These are phyloP conservation scores for Kitagawia praeruptora DNA, from an alignment of 129 eudicot species.

Conservation along the genomic window DNA sequence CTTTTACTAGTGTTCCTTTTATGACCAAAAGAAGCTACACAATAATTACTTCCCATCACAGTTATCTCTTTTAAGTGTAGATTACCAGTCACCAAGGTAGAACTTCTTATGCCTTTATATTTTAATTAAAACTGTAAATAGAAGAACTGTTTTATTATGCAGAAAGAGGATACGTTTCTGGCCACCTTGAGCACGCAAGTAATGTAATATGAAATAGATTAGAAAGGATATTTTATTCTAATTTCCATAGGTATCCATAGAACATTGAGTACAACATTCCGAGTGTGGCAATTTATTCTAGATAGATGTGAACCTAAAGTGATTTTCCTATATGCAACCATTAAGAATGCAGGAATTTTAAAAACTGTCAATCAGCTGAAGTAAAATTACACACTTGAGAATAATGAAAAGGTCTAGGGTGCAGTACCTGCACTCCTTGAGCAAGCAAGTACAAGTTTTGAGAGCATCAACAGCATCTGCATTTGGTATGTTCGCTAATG, in stretches of 20 bases:
- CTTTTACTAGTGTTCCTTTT: background rate
- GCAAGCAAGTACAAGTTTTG: slow-evolving; percentile 74
- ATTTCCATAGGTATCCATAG: background rate
- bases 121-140: no score
- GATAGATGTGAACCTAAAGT: background rate
- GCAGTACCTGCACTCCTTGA: slow-evolving; percentile 82
- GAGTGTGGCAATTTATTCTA: background rate
- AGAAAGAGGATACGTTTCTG: background rate
- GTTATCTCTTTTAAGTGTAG: background rate
- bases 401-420: background rate
- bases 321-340: background rate
- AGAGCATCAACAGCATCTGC: slow-evolving; percentile 93
- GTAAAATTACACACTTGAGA: background rate
- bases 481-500: slow-evolving; percentile 44
- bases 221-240: background rate
- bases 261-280: background rate
- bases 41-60: background rate
- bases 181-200: background rate
- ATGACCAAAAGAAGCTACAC: background rate
- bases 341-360: background rate
- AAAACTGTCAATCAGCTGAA: background rate
- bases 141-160: background rate
- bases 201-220: background rate
- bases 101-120: background rate
- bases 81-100: background rate